phyloP scores from a whole-genome alignment of 306 rosid genomes.

The Corylus americana region DNA sequence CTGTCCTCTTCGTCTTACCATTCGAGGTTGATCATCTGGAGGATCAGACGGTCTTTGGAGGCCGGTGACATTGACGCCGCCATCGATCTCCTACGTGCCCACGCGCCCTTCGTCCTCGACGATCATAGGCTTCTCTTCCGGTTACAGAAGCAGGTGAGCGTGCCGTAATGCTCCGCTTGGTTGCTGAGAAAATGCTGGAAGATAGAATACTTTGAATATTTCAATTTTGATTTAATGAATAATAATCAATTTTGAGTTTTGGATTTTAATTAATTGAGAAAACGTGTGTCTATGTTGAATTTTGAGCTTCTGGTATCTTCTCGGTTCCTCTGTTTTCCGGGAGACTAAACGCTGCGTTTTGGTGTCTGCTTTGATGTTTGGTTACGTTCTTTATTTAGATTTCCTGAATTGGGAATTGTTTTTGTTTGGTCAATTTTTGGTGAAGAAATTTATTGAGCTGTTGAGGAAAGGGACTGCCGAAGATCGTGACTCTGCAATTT shows the following conservation, averaged over 20 bases:
- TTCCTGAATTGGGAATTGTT: conserved; percentile 6
- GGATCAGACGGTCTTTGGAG: conserved; percentile 74
- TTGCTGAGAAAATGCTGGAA: conserved; percentile 5
- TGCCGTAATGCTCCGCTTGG: conserved; percentile 1
- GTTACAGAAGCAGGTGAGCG: conserved; percentile 82
- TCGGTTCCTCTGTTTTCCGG: neutral
- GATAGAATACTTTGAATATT: neutral
- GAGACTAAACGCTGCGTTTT: conserved; percentile 3
- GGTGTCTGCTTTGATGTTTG: neutral
- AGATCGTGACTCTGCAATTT: conserved; percentile 83
- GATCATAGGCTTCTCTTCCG: conserved; percentile 91
- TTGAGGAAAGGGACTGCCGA: conserved; percentile 77
- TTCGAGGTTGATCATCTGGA: conserved; percentile 75
- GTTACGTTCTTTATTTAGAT: neutral
- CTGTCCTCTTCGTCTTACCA: conserved; percentile 81
- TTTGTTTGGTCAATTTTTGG: conserved; percentile 4
- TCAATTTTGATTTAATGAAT: neutral
- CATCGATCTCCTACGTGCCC: conserved; percentile 68
- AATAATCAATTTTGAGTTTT: neutral
- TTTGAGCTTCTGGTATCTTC: neutral
- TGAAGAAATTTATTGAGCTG: conserved; percentile 89
- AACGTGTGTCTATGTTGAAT: neutral
- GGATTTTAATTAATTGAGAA: neutral
- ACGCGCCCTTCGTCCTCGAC: conserved; percentile 81
- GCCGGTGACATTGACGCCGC: conserved; percentile 71